These are phyloP conservation scores for Sonneratia alba DNA, from an alignment of 345 rosid species.

Conservation along the genomic window DNA sequence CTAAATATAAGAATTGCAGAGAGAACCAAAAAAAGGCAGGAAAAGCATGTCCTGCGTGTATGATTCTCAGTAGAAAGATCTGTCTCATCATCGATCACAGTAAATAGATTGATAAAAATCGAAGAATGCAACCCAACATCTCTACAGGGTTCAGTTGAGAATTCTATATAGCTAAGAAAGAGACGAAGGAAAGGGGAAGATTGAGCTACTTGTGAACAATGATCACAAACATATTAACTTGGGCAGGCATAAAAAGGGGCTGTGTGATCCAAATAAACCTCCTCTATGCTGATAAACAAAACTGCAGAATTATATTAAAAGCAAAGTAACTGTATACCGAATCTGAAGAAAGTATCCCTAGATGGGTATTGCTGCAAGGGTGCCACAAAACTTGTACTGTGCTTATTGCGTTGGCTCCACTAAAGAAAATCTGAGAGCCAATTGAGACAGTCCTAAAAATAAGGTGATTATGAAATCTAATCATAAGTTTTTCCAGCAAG, in stretches of 20 bases:
- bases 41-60: neutral
- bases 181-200: neutral
- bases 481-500: constrained; percentile 8
- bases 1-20: neutral
- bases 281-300: neutral
- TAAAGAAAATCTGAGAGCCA: constrained; percentile 56
- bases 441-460: constrained; percentile 59
- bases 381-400: constrained; percentile 54
- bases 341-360: constrained; percentile 87
- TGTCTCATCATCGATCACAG: neutral
- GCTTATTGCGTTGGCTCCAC: constrained; percentile 42
- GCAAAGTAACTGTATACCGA: constrained; percentile 72
- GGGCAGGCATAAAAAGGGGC: neutral
- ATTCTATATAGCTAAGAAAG: neutral
- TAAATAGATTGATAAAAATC: neutral
- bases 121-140: neutral
- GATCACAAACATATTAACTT: neutral
- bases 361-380: constrained; percentile 67
- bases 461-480: constrained; percentile 1
- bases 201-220: neutral
- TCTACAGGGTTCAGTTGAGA: neutral
- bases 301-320: neutral
- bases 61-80: neutral
- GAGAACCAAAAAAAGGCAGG: neutral
- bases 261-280: neutral